Conservation (phyloP, 257 asterid genomes). For the Solanum rostratum region DNA sequence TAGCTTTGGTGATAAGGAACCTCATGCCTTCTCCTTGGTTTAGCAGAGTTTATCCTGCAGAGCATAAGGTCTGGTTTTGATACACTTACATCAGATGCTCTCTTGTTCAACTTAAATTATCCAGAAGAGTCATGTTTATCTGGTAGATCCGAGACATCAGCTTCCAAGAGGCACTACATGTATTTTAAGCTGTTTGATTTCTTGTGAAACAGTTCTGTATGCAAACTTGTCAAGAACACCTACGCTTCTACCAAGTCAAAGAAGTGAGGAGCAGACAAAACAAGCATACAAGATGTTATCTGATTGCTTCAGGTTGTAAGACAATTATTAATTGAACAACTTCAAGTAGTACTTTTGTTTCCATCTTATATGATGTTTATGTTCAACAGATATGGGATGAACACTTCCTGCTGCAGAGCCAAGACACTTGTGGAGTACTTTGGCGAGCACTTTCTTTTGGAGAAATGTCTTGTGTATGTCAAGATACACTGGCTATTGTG, state of each 20-base stretch:
- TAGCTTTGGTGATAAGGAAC: background rate
- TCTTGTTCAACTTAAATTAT: background rate
- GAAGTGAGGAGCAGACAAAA: constrained; percentile 68
- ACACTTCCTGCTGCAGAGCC: constrained; percentile 51
- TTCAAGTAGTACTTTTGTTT: constrained; percentile 1
- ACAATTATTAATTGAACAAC: background rate
- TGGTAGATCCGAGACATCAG: background rate
- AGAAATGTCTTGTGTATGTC: constrained; percentile 55
- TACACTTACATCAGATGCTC: background rate
- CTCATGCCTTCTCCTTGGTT: background rate
- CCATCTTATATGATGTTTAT: constrained; percentile 4
- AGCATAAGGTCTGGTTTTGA: background rate
- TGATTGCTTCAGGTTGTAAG: constrained; percentile 64
- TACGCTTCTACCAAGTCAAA: constrained; percentile 55
- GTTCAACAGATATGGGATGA: constrained; percentile 60
- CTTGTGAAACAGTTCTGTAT: constrained; percentile 46
- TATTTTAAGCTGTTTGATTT: background rate
- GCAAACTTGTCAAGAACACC: constrained; percentile 55
- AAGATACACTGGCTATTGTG: background rate
- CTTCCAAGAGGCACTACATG: background rate
- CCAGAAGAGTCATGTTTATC: background rate
- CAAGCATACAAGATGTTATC: constrained; percentile 64
- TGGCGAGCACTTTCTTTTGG: constrained; percentile 56
- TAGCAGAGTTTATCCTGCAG: background rate
- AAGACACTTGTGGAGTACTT: constrained; percentile 68